These are phyloP conservation scores for Trichoderma erinaceum DNA, from an alignment of 495 filamentous ascomycete genomes.

Conservation along the genomic window DNA sequence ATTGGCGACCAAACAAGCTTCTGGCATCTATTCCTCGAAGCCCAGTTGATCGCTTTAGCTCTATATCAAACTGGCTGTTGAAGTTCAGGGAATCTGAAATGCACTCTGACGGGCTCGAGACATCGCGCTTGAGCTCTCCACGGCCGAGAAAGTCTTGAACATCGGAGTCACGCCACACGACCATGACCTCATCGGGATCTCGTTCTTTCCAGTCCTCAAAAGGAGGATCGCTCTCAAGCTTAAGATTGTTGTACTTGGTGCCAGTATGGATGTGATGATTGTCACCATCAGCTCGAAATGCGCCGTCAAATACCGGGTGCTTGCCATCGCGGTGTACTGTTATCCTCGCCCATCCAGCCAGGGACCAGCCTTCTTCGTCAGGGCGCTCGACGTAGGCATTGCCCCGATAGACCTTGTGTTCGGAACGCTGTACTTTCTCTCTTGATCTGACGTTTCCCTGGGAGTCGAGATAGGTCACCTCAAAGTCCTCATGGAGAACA, in stretches of 20 bases:
- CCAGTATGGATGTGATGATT: conserved; percentile 83
- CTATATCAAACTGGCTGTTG: conserved; percentile 51
- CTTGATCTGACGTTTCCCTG: conserved; percentile 57
- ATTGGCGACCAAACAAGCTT: conserved; percentile 38
- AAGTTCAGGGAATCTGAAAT: conserved; percentile 61
- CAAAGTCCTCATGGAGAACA: conserved; percentile 71
- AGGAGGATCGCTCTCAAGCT: conserved; percentile 66
- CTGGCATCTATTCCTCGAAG: conserved; percentile 28
- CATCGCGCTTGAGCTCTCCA: conserved; percentile 30
- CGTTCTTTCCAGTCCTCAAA: conserved; percentile 34
- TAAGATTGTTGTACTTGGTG: conserved; percentile 67
- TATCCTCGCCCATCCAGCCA: conserved; percentile 81
- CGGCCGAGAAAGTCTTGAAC: conserved; percentile 35
- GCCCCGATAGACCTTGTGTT: conserved; percentile 81
- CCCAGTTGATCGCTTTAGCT: conserved; percentile 16
- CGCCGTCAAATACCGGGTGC: conserved; percentile 81
- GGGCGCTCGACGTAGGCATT: conserved; percentile 62
- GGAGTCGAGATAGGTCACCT: conserved; percentile 59
- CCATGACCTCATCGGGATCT: conserved; percentile 70
- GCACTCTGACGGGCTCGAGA: conserved; percentile 43
- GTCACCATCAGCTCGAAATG: conserved; percentile 72
- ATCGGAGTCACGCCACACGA: conserved; percentile 88
- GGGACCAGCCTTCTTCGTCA: conserved; percentile 60
- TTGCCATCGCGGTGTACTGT: conserved; percentile 68
- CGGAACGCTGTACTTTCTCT: conserved; percentile 61